Conservation (phyloP, 495 filamentous ascomycete species). For the Neurospora sp. region DNA sequence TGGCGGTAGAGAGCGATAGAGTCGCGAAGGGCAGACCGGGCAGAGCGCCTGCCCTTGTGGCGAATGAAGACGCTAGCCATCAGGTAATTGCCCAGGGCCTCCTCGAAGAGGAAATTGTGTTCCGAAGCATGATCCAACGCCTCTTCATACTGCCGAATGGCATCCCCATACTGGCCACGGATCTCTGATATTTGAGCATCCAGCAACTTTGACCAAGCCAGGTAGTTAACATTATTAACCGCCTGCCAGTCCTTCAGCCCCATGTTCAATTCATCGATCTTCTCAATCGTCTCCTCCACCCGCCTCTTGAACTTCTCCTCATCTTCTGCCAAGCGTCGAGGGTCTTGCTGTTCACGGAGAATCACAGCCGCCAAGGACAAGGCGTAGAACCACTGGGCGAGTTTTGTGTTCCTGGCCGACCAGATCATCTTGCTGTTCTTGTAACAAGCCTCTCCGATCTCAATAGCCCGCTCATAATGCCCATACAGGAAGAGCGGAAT, state of each 20-base stretch:
- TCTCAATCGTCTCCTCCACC: conserved; percentile 43
- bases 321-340: conserved; percentile 32
- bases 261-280: conserved; percentile 43
- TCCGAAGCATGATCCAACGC: conserved; percentile 72
- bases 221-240: conserved; percentile 69
- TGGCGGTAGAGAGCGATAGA: conserved; percentile 64
- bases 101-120: conserved; percentile 67
- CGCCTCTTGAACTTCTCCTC: conserved; percentile 38
- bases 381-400: conserved; percentile 57
- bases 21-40: conserved; percentile 60
- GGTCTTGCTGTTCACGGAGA: conserved; percentile 46
- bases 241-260: conserved; percentile 58
- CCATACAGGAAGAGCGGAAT: conserved; percentile 67
- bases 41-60: conserved; percentile 60
- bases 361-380: conserved; percentile 56
- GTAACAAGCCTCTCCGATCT: conserved; percentile 53
- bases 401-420: conserved; percentile 59
- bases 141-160: conserved; percentile 60
- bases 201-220: conserved; percentile 63
- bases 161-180: conserved; percentile 46
- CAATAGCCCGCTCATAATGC: conserved; percentile 57
- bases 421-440: conserved; percentile 52
- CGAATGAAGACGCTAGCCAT: conserved; percentile 66
- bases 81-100: conserved; percentile 70
- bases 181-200: conserved; percentile 65